Evolutionary conservation across 2,329 filamentous ascomycete species (phyloP), one percentile per base, ranked within the genome.

Genomic region (Proliferodiscus dingleyae): DNA sequence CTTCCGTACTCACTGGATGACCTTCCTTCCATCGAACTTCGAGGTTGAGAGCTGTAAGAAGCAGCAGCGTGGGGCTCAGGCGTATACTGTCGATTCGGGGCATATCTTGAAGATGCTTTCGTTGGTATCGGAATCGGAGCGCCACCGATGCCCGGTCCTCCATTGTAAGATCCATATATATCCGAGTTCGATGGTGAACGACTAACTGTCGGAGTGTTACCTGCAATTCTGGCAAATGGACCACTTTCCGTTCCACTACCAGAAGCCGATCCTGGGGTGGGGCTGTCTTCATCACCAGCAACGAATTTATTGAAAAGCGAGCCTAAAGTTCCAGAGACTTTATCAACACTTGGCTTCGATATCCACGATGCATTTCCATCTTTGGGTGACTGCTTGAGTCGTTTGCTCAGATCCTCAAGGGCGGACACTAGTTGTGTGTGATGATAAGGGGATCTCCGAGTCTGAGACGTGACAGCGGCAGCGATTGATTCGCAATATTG

Each of bases 221-320:
- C 80, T 22, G 85, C 75, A 42, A 96, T 80, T 43, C 85, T 85
- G 6, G 87, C 84, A 64, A 98, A 97, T 1, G 89, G 89, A 0
- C 89, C 88, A 42, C 77, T 66, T 49, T 87, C 85, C 16, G 64
- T 68, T 40, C 77, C 77, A 26, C 65, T 72, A 36, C 78, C 80
- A 43, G 74, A 75, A 4, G 71, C 71, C 10, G 78, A 72, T 7
- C 72, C 78, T 43, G 75, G 75, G 1, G 77, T 80, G 8, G 73
- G 73, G 26, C 74, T 73, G 41, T 89, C 85, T 44, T 97, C 91
- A 49, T 96, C 91, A 11, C 93, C 94, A 41, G 87, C 83, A 50
- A 98, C 89, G 61, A 98, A 98, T 60, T 89, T 96, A 68, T 90
- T 97, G 68, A 99, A 96, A 48, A 86, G 89, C 53, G 83, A 89